phyloP scores from a whole-genome alignment of 345 rosid genomes.

The Combretum micranthum region DNA sequence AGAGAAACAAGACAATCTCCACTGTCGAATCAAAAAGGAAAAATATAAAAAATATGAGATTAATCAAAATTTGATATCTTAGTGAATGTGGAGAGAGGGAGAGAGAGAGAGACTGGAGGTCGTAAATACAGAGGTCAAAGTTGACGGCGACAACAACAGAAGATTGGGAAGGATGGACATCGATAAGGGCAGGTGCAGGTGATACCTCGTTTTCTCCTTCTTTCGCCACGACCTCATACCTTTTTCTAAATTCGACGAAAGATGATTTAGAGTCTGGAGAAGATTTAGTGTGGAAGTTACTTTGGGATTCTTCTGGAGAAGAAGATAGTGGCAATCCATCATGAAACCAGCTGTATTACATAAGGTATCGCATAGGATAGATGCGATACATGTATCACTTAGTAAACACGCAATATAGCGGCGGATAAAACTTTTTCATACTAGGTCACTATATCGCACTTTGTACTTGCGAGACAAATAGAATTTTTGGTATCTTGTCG shows the following conservation, averaged over 20 bases:
- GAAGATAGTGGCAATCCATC: too few relatives aligned
- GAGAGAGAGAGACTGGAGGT: conserved; percentile 46
- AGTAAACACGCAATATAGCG: too few relatives aligned
- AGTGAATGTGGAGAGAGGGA: neutral
- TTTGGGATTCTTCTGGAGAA: too few relatives aligned
- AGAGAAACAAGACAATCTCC: conserved; percentile 37
- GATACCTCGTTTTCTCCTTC: conserved; percentile 50
- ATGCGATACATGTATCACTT: too few relatives aligned
- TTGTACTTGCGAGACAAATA: too few relatives aligned
- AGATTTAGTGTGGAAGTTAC: too few relatives aligned
- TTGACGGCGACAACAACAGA: conserved; percentile 74
- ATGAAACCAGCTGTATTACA: too few relatives aligned
- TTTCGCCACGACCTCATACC: conserved; percentile 33
- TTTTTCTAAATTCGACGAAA: neutral
- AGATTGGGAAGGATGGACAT: conserved; percentile 61
- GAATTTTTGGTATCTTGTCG: too few relatives aligned
- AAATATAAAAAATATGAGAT: conserved; percentile 5
- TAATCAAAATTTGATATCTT: neutral
- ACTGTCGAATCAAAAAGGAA: conserved; percentile 24
- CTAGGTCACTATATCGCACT: too few relatives aligned
- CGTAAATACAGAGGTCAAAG: conserved; percentile 75
- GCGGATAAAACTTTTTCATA: too few relatives aligned
- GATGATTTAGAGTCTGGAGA: too few relatives aligned
- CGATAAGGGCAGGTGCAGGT: conserved; percentile 74
- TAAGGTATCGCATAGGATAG: too few relatives aligned